Conservation (phyloP, 2,329 filamentous ascomycete species). For the Colletotrichum sp. region DNA sequence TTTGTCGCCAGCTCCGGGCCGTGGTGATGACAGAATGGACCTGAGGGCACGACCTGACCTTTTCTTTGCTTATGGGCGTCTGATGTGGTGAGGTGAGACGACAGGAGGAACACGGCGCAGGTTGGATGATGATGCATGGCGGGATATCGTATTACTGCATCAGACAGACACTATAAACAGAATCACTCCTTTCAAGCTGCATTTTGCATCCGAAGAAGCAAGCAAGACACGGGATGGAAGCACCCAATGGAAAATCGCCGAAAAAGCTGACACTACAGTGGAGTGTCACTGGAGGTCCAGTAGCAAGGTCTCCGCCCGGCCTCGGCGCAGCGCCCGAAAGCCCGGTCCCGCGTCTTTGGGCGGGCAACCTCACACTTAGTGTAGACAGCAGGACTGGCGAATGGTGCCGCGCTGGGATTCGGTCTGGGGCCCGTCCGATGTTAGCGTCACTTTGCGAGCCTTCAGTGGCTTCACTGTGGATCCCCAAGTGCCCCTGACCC, state of each 20-base stretch:
- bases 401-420: not conserved
- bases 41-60: not conserved
- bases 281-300: not conserved
- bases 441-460: not conserved
- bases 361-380: not conserved
- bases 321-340: slow-evolving; percentile 3
- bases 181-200: not conserved
- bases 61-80: not conserved
- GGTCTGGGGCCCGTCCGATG: slow-evolving; percentile 7
- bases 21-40: not conserved
- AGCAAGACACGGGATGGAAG: not conserved
- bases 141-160: not conserved
- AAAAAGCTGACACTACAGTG: not conserved
- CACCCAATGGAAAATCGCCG: not conserved
- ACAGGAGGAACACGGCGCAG: not conserved
- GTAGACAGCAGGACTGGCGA: not conserved
- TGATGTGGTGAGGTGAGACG: not conserved
- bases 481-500: slow-evolving; percentile 14
- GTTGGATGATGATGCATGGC: not conserved
- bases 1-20: not conserved
- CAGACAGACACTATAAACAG: not conserved
- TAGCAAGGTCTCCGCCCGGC: not conserved
- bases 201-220: not conserved
- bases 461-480: not conserved
- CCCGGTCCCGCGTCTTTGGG: slow-evolving; percentile 1